Evolutionary conservation across 2,329 filamentous ascomycete species (phyloP).

Genomic region (Sordariomycetes sp.): DNA sequence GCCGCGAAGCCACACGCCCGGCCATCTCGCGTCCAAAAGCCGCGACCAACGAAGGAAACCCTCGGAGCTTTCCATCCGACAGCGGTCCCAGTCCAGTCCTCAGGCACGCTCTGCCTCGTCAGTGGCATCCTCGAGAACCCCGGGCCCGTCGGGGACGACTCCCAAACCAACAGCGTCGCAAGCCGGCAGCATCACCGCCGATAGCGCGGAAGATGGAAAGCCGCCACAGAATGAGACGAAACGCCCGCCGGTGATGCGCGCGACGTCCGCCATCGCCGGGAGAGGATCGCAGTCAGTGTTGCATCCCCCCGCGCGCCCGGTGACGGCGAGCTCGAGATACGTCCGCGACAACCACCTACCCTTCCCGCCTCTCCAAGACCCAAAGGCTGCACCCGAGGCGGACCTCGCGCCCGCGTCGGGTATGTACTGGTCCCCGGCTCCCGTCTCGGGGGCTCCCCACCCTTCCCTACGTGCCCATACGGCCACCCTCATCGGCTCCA

Average conservation of each 20-base stretch:
- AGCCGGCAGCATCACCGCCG: conserved; percentile 8
- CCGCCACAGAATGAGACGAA: conserved; percentile 18
- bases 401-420: conserved; percentile 53
- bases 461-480: conserved; percentile 56
- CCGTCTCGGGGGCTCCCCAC: conserved; percentile 51
- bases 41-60: conserved; percentile 37
- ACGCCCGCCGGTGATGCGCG: conserved; percentile 35
- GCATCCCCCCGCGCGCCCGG: conserved; percentile 6
- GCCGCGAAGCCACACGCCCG: conserved; percentile 49
- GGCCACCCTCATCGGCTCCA: conserved; percentile 54
- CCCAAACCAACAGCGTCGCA: conserved; percentile 15
- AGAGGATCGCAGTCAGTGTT: conserved; percentile 13
- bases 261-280: conserved; percentile 39
- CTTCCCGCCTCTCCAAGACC: conserved; percentile 47
- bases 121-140: conserved; percentile 14
- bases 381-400: conserved; percentile 47
- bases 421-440: conserved; percentile 63
- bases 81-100: conserved; percentile 38
- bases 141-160: conserved; percentile 4
- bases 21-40: conserved; percentile 49
- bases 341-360: conserved; percentile 30
- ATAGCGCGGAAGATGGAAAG: conserved; percentile 11
- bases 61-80: conserved; percentile 41
- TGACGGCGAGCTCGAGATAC: conserved; percentile 12
- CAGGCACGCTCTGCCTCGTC: conserved; percentile 8